Evolutionary conservation across 805 yeast species (phyloP), one percentile per base, ranked within the genome.

Genomic region (Kazachstania africana): DNA sequence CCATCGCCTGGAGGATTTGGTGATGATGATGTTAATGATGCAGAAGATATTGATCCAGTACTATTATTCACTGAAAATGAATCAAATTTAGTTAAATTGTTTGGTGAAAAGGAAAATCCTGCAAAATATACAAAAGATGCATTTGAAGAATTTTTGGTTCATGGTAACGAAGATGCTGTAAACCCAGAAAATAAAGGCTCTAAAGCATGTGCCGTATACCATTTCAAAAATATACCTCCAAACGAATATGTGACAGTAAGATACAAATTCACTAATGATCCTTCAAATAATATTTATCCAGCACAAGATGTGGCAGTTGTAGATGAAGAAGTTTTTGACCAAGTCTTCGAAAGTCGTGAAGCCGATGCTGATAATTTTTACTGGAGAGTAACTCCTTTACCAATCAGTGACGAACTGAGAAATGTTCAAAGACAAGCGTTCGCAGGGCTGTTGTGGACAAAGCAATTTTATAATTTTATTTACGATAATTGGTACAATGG

Each of bases 281-380:
- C 39, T 6, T 39, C 35, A 42, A 50, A 56, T 52, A 31, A 28
- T 4, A 60, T 42, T 27, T 45, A 42, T 21, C 36, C 37, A 15
- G 46, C 53, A 8, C 50, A 55, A 23, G 62, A 61, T 5, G 50
- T 54, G 10, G 50, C 55, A 12, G 62, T 56, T 12, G 71, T 82
- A 32, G 83, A 81, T 53, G 94, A 81, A 55, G 78, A 72, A 41
- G 75, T 65, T 30, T 77, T 83, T 43, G 95, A 87, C 57, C 55
- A 65, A 19, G 55, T 72, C 5, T 72, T 87, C 45, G 76, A 72
- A 20, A 64, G 70, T 29, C 75, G 95, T 53, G 78, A 77, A 48
- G 78, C 72, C 38, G 95, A 85, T 48, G 95, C 95, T 8, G 95
- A 87, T 47, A 84, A 84, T 29, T 87, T 87, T 55, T 85, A 85